Evolutionary conservation across 495 filamentous ascomycete species (phyloP), one percentile per base, ranked within the genome.

Genomic region (Zalerion maritima): DNA sequence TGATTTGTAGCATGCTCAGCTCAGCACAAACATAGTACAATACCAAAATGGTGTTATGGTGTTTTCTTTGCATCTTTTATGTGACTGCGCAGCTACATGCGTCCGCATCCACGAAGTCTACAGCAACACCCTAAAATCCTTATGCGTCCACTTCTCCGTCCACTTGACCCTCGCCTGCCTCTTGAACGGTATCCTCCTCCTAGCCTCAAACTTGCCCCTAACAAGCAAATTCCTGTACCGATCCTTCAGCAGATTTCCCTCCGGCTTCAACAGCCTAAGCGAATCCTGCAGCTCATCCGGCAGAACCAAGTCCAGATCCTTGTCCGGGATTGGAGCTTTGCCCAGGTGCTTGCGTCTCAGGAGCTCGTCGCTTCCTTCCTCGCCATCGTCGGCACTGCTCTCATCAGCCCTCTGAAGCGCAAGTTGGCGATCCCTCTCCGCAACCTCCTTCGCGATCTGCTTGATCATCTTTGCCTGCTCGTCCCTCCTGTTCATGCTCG

Each of bases 121-220:
- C n/a, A n/a, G n/a, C n/a, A n/a, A n/a, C n/a, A 48, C 49, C 50
- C 69, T 70, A 59, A 93, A 96, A 52, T 97, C 89, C 61, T 96
- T 96, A 49, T 87, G 81, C 29, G 75, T 65, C 89, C 89, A 97
- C 57, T 94, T 96, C 69, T 94, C 91, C 10, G 83, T 94, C 14
- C 73, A 47, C 49, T 73, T 76, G 43, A 57, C 73, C 65, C 73
- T 81, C 35, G 69, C 62, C 57, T 86, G 81, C 64, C 79, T 87
- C 36, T 61, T 62, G 57, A 85, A 82, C 21, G 72, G 63, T 31
- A 89, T 66, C 6, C 74, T 71, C 49, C 73, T 78, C 42, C 89
- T 62, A 13, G 69, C 64, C 59, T 97, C 89, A 29, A 96, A 53
- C 55, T 89, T 92, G 27, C 89, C 91, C 36, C 81, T 64, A 16